Conservation (phyloP, 139 green algal species). For the Zygnema cylindricum region DNA sequence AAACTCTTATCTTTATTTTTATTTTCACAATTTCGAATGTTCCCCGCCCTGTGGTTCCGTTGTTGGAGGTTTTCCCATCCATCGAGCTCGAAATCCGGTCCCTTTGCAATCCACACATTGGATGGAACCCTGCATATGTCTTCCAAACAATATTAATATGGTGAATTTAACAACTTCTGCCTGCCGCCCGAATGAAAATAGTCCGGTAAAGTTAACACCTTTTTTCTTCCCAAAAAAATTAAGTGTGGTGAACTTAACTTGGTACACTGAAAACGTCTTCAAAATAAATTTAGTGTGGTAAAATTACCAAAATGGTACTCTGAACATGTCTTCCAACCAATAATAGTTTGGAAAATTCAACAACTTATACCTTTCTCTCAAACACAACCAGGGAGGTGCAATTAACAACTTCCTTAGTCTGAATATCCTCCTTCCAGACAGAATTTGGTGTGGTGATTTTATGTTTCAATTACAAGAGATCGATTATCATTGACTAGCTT, state of each 20-base stretch:
- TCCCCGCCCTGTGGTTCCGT: neutral
- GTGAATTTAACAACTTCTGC: neutral
- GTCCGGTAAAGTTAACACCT: neutral
- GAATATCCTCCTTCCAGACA: too few species aligned
- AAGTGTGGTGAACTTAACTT: neutral
- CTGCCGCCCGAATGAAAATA: neutral
- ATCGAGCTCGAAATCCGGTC: conserved; percentile 43
- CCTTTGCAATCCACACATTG: conserved; percentile 38
- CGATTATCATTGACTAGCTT: too few species aligned
- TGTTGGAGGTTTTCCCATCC: conserved; percentile 6
- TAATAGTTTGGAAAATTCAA: too few species aligned
- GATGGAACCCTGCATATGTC: conserved; percentile 34
- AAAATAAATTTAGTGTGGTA: too few species aligned
- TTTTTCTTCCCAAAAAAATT: neutral
- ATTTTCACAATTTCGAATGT: neutral
- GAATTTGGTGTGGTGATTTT: too few species aligned
- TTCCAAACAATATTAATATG: neutral
- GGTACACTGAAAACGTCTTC: neutral
- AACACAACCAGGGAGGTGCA: too few species aligned
- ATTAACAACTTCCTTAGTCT: too few species aligned
- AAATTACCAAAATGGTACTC: too few species aligned
- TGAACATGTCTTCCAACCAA: too few species aligned
- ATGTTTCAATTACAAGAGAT: too few species aligned
- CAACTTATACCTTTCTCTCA: too few species aligned
- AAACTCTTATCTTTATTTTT: neutral